Evolutionary conservation across 129 eudicot species (phyloP), one percentile per base, ranked within the genome.

Genomic region (Lonicera japonica): DNA sequence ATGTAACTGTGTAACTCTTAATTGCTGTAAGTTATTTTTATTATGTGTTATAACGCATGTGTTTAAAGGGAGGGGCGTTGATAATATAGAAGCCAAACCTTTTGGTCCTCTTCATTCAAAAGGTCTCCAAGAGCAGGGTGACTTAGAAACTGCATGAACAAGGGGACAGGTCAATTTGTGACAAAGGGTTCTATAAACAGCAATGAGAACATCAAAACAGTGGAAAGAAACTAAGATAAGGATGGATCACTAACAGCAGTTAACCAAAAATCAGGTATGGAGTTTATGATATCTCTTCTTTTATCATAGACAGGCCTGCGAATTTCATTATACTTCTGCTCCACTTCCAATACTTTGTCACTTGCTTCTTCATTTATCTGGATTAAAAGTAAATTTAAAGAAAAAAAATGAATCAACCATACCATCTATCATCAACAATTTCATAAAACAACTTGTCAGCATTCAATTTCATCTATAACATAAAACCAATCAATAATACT

Each of bases 231-330:
- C 20, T 58, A 25, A 54, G 23, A 24, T 39, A 22, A 56, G 59
- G 25, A 17, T 23, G 13, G 45, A 68, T 43, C 18, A 85, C 96
- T 73, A 41, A 92, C 96, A 51, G 96, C 99, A 54, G 96, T 88
- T 71, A 81, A 34, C 99, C 96, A 94, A 77, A 94, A 94, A 69
- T 94, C 94, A 5, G 99, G 92, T 75, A 94, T 88, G 17, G 87
- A 51, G 53, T 85, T 80, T 24, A 94, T 79, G 41, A 94, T 72
- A n/a, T 85, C 90, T 55, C 66, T 70, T 24, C 99, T 75, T 75
- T 83, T 94, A 54, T 83, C 95, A 45, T 94, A 94, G 60, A 88
- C 82, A 3, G 99, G 99, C 59, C 80, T 85, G 68, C 99, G 85
- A 12, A 85, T 59, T 77, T 72, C 89, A 25, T 81, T 83, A 67